Evolutionary conservation across 306 rosid species (phyloP).

Genomic region (Prunus campanulata): DNA sequence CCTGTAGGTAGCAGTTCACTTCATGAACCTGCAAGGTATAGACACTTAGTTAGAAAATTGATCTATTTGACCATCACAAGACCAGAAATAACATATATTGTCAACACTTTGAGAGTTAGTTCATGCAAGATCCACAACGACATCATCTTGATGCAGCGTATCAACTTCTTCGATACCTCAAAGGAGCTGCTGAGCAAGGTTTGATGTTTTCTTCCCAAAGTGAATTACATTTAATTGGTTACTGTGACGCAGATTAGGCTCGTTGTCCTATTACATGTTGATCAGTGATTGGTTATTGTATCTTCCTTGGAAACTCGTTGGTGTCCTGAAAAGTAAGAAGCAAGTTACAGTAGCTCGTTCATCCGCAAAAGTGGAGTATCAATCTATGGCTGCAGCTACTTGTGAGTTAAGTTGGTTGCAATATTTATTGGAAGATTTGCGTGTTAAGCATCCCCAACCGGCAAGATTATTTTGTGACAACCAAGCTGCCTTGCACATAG

Average conservation of each 20-base stretch:
- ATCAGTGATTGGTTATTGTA: not conserved
- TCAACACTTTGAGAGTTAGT: constrained; percentile 1
- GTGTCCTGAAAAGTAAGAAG: not conserved
- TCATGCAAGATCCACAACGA: not conserved
- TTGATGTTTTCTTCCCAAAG: too few relatives aligned
- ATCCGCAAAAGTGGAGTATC: not conserved
- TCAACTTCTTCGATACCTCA: not conserved
- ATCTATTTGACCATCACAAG: not conserved
- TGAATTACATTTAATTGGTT: not conserved
- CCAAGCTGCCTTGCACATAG: not conserved
- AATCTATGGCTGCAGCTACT: not conserved
- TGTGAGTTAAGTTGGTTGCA: not conserved
- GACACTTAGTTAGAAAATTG: not conserved
- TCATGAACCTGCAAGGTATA: too few relatives aligned
- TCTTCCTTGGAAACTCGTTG: not conserved
- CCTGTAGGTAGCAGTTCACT: too few relatives aligned
- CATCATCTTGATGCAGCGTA: not conserved
- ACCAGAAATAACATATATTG: not conserved
- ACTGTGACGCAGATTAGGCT: not conserved
- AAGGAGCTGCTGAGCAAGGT: not conserved
- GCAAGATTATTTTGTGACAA: not conserved
- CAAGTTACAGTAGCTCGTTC: not conserved
- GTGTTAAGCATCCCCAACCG: not conserved
- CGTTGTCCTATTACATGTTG: not conserved
- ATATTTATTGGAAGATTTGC: not conserved